These are phyloP conservation scores for Buddleja alternifolia DNA, from an alignment of 257 asterid species.

Conservation along the genomic window DNA sequence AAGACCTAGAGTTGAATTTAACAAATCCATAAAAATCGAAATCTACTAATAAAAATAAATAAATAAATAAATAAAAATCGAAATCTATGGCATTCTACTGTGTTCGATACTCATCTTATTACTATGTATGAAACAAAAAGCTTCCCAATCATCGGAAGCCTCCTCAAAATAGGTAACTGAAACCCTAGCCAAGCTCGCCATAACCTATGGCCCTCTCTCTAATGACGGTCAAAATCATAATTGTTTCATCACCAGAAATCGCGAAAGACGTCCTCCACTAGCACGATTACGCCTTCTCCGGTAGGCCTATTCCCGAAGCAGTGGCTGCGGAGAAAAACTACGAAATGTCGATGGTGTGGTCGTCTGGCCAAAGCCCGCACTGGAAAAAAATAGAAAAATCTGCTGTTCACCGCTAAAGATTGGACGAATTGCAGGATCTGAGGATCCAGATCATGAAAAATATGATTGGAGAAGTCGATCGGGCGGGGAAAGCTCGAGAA, in stretches of 20 bases:
- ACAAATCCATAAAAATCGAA: no score
- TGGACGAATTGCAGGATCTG: slow-evolving; percentile 25
- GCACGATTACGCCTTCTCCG: slow-evolving; percentile 27
- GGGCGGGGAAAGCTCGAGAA: slow-evolving; percentile 16
- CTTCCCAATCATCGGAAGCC: slow-evolving; percentile 33
- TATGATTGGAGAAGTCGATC: slow-evolving; percentile 4
- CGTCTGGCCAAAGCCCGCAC: slow-evolving; percentile 23
- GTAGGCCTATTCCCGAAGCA: slow-evolving; percentile 33
- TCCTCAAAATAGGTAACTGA: slow-evolving; percentile 24
- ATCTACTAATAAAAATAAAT: no score
- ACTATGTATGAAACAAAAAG: slow-evolving; percentile 27
- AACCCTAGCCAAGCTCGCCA: slow-evolving; percentile 28
- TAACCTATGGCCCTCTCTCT: slow-evolving; percentile 39
- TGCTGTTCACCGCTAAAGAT: slow-evolving; percentile 26
- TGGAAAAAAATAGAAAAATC: slow-evolving; percentile 31
- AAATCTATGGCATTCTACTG: not conserved
- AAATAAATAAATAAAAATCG: not conserved
- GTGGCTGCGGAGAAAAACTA: slow-evolving; percentile 25
- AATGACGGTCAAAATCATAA: slow-evolving; percentile 32
- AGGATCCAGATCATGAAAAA: slow-evolving; percentile 26
- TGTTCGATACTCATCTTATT: not conserved
- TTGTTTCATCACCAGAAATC: slow-evolving; percentile 36
- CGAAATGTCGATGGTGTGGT: slow-evolving; percentile 34
- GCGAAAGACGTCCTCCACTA: slow-evolving; percentile 38
- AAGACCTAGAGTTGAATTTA: no score